Evolutionary conservation across 163 green algal species (phyloP), one percentile per base, ranked within the genome.

Genomic region (Prototheca cutis): DNA sequence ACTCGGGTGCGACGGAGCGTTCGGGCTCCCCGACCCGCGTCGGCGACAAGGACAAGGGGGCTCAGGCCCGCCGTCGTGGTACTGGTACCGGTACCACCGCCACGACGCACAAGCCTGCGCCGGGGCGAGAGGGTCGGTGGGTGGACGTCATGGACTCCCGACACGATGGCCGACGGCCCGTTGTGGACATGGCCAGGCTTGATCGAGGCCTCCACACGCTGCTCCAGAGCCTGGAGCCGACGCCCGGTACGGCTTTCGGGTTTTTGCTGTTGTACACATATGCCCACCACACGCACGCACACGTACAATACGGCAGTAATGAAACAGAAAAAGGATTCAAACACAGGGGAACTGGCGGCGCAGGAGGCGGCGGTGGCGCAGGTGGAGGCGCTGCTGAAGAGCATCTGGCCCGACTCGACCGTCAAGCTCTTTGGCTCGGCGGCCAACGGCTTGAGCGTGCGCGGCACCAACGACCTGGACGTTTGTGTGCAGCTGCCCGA

Each of bases 381-480:
- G 23, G 59, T 79, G 30, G 7, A 21, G 32, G 10, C 25, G 21
- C 40, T 67, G 62, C 62, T 73, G 40, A 59, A 61, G 49, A 48
- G 21, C 3, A 48, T 62, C 13, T 89, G 69, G 72, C 79, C 78
- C 0, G 15, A 77, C 0, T 72, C 57, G 29, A 53, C 72, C 30
- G 76, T 90, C 60, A 58, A 77, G 47, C 62, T 90, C 40, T 94
- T 91, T 70, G 87, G 89, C 28, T 90, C 77, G 2, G 83, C 73
- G n/a, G 89, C 86, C 47, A 95, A 87, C 62, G 74, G 70, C 13
- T 80, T 96, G 33, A 75, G 63, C 53, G 75, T 96, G 30, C 60
- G 73, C 21, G 73, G 78, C 63, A 84, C 67, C 70, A 89, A 89
- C 71, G 87, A 94, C 63, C 75, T 96, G 24, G 89, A 96, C 63